Base-by-base conservation (phyloP, 2,329 filamentous ascomycete genomes). In the Periconia macrospinosa region DNA sequence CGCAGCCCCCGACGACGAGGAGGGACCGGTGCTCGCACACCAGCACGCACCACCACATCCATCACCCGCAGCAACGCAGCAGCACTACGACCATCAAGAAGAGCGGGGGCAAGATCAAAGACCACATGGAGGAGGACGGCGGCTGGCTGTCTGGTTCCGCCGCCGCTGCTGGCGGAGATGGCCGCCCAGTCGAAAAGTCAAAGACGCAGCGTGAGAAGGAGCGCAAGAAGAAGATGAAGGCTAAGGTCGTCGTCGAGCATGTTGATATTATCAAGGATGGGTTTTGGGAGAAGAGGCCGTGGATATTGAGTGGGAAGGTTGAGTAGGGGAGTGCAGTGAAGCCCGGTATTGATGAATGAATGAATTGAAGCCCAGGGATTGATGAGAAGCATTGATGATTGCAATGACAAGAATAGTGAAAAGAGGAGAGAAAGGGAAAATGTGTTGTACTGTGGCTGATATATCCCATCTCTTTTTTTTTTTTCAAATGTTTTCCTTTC, bases 191-290 rank as follows among this genome's bases (percentile, higher is more conserved):
- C 19, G 76, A 81, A 42, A 79, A 87, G 58, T 92, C 89, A 42
- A 93, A 88, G 68, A 89, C 88, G n/a, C 91, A 95, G 67, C 77
- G 81, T 18, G 91, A 97, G 53, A 96, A 89, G 64, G 86, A 95
- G 58, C 87, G 82, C 69, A 97, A 96, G 78, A 82, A 86, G 58
- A 83, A 89, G 50, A 82, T 84, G 54, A 97, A 96, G 73, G 92
- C 92, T 1, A 83, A 83, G 48, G 86, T 99, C 44, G 84, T 90
- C 35, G 81, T 95, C 37, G 87, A 92, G 68, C 92, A 97, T 78
- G 76, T 94, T 55, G 94, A 99, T 76, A 90, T 99, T 65, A 97
- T 99, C 75, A 92, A 89, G 65, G 91, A 97, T 73, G 89, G 91
- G 3, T 99, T 99, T 70, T 99, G 94, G 94, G 83, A 91, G 59